A percentile compares a stretch with the other conserved stretches of the same genome.
Conservation (phyloP, 805 yeast genomes). For the Candida odintsovae region DNA sequence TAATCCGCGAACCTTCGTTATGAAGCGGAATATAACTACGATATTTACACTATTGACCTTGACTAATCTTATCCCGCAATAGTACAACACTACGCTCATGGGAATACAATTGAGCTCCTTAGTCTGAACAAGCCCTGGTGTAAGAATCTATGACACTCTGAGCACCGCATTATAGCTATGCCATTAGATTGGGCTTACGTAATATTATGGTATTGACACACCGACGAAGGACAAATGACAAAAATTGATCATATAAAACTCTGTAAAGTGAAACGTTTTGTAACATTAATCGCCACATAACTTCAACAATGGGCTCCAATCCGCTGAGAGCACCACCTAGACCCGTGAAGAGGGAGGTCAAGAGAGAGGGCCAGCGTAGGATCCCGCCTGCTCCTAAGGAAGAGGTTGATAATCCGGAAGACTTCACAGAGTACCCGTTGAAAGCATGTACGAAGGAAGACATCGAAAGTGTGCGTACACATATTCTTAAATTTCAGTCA, state of each 20-base stretch:
- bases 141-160: too few species aligned
- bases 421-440: slow-evolving; percentile 39
- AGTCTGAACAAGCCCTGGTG: too few species aligned
- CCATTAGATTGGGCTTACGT: too few species aligned
- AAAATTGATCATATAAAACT: not conserved
- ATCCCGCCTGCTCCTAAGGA: slow-evolving; percentile 10
- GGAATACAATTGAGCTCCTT: too few species aligned
- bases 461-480: slow-evolving; percentile 66
- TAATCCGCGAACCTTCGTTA: too few species aligned
- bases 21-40: too few species aligned
- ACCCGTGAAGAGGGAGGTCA: not conserved
- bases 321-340: not conserved
- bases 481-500: slow-evolving; percentile 75
- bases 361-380: not conserved
- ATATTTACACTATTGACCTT: too few species aligned
- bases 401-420: slow-evolving; percentile 22
- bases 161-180: too few species aligned
- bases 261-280: not conserved
- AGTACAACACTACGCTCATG: too few species aligned
- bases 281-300: not conserved
- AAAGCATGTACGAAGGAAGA: slow-evolving; percentile 71
- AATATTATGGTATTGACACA: too few species aligned
- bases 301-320: not conserved
- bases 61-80: too few species aligned
- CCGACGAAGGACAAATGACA: too few species aligned